A percentile compares a stretch with the other conserved stretches of the same genome.
These are phyloP conservation scores for Candida taoyuanica DNA, from an alignment of 805 yeast genomes.

Conservation along the genomic window DNA sequence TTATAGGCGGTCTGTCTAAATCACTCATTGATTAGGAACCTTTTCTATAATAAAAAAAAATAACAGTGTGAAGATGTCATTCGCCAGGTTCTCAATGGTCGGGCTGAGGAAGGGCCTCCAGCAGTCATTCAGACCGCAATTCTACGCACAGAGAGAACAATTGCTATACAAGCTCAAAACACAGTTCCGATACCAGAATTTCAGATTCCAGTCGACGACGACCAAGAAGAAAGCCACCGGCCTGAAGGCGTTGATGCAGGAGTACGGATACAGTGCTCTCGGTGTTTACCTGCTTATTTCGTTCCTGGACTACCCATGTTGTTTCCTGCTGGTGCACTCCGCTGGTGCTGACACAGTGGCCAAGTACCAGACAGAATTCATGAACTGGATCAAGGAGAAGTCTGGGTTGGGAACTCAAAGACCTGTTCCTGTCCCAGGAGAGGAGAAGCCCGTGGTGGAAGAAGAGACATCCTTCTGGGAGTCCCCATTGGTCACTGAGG, in stretches of 20 bases:
- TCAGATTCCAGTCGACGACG: constrained; percentile 12
- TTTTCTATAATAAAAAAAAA: too few relatives aligned
- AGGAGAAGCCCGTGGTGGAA: constrained; percentile 4
- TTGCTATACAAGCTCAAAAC: constrained; percentile 7
- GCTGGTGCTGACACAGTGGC: constrained; percentile 80
- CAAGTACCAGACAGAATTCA: constrained; percentile 55
- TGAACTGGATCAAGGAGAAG: constrained; percentile 35
- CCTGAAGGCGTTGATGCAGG: constrained; percentile 62
- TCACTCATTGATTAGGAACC: too few relatives aligned
- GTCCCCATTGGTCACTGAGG: constrained; percentile 66
- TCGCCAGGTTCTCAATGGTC: constrained; percentile 1
- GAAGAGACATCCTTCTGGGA: constrained; percentile 23
- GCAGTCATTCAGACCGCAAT: constrained; percentile 5
- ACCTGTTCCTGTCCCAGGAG: constrained; percentile 20
- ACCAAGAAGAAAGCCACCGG: constrained; percentile 25
- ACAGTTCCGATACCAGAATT: constrained; percentile 4
- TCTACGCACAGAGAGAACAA: constrained; percentile 7
- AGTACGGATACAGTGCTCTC: constrained; percentile 88
- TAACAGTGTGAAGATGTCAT: not conserved
- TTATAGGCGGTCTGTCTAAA: too few relatives aligned
- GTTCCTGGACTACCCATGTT: constrained; percentile 74
- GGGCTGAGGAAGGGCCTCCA: constrained; percentile 10
- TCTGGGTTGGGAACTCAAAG: constrained; percentile 50
- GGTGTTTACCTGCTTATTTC: constrained; percentile 79
- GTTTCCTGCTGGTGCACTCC: constrained; percentile 78